phyloP scores from a whole-genome alignment of 176 grass and related monocot genomes.

The Pontederia crassipes region DNA sequence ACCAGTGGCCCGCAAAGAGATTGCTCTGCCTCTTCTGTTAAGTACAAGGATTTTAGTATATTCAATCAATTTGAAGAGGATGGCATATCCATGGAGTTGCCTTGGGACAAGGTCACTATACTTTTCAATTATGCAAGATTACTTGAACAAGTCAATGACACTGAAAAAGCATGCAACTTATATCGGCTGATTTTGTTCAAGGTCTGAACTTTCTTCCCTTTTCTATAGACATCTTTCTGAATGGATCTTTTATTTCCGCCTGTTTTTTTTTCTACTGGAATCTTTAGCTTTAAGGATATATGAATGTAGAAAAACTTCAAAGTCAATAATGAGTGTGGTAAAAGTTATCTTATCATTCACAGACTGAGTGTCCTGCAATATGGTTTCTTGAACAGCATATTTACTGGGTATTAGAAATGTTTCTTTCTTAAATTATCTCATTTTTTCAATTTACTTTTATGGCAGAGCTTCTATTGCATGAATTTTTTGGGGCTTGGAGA shows the following conservation, averaged over 20 bases:
- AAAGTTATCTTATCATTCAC: too few relatives aligned
- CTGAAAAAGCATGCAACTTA: conserved; percentile 57
- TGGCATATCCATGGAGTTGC: conserved; percentile 43
- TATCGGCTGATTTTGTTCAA: conserved; percentile 93
- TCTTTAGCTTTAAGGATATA: too few relatives aligned
- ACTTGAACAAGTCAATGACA: conserved; percentile 68
- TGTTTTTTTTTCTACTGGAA: too few relatives aligned
- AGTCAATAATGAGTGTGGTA: too few relatives aligned
- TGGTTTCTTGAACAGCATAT: too few relatives aligned
- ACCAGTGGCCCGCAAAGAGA: background rate
- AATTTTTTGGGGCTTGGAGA: too few relatives aligned
- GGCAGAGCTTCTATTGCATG: too few relatives aligned
- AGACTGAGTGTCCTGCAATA: too few relatives aligned
- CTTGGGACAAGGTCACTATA: conserved; percentile 71
- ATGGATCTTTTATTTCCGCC: background rate
- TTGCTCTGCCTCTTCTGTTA: conserved; percentile 27
- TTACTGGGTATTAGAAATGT: too few relatives aligned
- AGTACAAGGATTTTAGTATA: conserved; percentile 61
- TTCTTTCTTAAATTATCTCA: too few relatives aligned
- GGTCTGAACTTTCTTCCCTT: conserved; percentile 26
- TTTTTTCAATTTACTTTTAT: too few relatives aligned
- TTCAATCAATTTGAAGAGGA: conserved; percentile 85
- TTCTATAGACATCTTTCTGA: background rate
- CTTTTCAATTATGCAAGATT: conserved; percentile 91
- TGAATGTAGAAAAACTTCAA: too few relatives aligned